Conservation (phyloP, 164 flowering plant genomes). For the Nelumbo lutea region DNA sequence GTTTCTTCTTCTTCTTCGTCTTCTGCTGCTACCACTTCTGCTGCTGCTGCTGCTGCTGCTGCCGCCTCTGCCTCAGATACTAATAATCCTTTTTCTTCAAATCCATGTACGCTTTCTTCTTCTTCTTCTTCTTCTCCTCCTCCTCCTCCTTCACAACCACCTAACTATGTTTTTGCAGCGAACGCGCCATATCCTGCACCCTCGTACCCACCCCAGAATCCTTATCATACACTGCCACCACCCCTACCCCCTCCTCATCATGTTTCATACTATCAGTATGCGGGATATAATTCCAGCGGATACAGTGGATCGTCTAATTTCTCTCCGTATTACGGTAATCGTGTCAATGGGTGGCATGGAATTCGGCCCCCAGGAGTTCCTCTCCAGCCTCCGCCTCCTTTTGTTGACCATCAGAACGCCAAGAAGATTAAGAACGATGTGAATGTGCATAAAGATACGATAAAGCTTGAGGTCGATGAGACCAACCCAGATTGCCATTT, state of each 20-base stretch:
- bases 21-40: neutral
- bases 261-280: conserved; percentile 12
- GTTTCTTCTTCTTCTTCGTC: neutral
- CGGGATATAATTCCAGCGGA: conserved; percentile 7
- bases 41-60: no score
- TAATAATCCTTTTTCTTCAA: neutral
- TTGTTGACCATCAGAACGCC: conserved; percentile 66
- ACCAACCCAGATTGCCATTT: conserved; percentile 57
- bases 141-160: conserved; percentile 11
- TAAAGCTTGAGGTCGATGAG: conserved; percentile 63
- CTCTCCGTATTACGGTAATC: conserved; percentile 30
- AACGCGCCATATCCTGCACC: conserved; percentile 30
- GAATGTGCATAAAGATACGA: conserved; percentile 74
- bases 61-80: no score
- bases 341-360: conserved; percentile 34
- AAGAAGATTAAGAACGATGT: conserved; percentile 76
- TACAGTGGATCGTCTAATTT: conserved; percentile 17
- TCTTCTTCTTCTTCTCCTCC: conserved; percentile 9
- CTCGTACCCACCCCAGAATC: conserved; percentile 13
- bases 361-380: conserved; percentile 15
- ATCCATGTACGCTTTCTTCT: conserved; percentile 15
- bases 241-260: conserved; percentile 16
- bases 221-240: conserved; percentile 18
- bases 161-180: conserved; percentile 20
- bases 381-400: conserved; percentile 37